A percentile compares a stretch with the other conserved stretches of the same genome.
phyloP scores from a whole-genome alignment of 2,329 filamentous ascomycete species.

The Fusarium vanettenii region DNA sequence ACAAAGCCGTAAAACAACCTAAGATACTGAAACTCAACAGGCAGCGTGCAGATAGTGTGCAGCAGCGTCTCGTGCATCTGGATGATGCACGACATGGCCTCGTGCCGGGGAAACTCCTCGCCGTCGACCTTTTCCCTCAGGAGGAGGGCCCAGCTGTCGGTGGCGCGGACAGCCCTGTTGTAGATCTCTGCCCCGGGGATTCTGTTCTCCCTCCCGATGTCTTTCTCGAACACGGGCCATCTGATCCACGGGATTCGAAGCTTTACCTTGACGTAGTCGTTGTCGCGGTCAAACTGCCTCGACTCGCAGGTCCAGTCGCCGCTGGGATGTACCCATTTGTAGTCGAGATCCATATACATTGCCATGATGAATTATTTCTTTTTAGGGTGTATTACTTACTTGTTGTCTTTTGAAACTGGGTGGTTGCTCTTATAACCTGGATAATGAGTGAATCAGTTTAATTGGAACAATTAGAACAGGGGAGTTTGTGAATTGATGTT shows the following conservation, averaged over 20 bases:
- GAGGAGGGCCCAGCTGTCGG: neutral
- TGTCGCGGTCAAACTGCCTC: conserved; percentile 13
- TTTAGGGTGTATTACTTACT: neutral
- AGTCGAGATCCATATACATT: neutral
- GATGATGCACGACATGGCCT: conserved; percentile 12
- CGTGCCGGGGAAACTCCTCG: conserved; percentile 9
- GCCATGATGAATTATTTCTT: neutral
- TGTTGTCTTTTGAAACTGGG: neutral
- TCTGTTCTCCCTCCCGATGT: neutral
- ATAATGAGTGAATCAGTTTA: neutral
- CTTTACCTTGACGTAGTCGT: conserved; percentile 10
- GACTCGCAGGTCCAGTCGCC: conserved; percentile 10
- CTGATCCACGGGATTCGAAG: conserved; percentile 23
- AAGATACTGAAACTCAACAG: neutral
- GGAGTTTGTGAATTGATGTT: neutral
- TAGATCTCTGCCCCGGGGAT: conserved; percentile 5
- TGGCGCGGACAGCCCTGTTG: neutral
- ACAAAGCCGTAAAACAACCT: conserved; percentile 25
- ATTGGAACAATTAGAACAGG: neutral
- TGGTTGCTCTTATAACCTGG: neutral
- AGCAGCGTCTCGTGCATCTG: conserved; percentile 20
- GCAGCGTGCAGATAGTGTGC: conserved; percentile 10
- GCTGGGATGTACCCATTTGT: conserved; percentile 9
- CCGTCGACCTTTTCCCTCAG: neutral
- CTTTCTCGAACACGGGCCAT: conserved; percentile 17